Base-by-base conservation (phyloP, 495 filamentous ascomycete genomes). In the Penicillium paradoxum region DNA sequence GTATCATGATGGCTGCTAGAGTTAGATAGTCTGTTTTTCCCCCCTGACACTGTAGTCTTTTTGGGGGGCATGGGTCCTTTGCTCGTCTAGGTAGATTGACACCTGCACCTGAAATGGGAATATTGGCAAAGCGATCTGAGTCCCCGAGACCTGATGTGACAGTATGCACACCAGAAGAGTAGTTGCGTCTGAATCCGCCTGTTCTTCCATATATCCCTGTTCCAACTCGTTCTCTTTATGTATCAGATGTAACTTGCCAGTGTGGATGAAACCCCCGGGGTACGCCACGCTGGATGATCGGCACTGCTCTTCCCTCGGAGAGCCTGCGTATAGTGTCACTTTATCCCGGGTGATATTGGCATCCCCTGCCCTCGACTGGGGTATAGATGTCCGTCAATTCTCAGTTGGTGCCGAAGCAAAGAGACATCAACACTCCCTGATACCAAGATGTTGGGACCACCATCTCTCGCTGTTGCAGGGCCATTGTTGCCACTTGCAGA, bases 1-100 rank as follows among this genome's bases (percentile, higher is more conserved):
- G 69, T 67, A 72, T 73, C 57, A 72, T 66, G 67, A 69, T 46
- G 45, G 14, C 15, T n/a, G 11, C 43, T 53, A 42, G 39, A 52
- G 14, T 10, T 25, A 43, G 19, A 33, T 13, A 3, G 14, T 6
- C 36, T 27, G 4, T 15, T 32, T 21, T 21, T 9, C 25, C 21
- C 50, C 34, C 40, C 45, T 36, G 15, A 46, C 17, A 45, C 48
- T 45, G 49, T 60, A 50, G 41, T 46, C 40, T 49, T 17, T 11
- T 34, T 24, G 3, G 24, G 25, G 29, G 24, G 18, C 39, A 14
- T 6, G 30, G 4, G 9, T 17, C 36, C 22, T 40, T 40, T 24
- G 5, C n/a, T 22, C 2, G 15, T 3, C 13, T 36, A 36, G 33
- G 15, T 32, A 32, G 6, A 8, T 32, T n/a, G n/a, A 11, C 29